Evolutionary conservation across 768 basidiomycete genomes (phyloP).

Genomic region (Strobilomyces dryophilus): DNA sequence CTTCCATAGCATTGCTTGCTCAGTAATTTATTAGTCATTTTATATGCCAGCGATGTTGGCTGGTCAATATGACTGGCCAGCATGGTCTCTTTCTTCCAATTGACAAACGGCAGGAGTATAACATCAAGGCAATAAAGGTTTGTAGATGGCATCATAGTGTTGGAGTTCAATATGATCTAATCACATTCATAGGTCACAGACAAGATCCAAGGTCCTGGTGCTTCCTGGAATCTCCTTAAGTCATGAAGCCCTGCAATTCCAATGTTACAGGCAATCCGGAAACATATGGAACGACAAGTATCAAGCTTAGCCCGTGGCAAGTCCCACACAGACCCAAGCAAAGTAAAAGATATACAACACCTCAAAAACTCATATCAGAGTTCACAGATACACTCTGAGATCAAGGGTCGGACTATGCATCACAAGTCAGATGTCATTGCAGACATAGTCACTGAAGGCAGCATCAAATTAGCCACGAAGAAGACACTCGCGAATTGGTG

Average conservation of each 20-base stretch:
- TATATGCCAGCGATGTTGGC: slow-evolving; percentile 13
- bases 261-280: neutral
- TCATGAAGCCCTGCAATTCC: neutral
- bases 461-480: too few species aligned
- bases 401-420: too few species aligned
- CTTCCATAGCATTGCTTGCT: too few species aligned
- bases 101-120: slow-evolving; percentile 34
- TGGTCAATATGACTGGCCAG: slow-evolving; percentile 28
- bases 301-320: neutral
- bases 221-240: neutral
- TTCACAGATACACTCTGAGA: too few species aligned
- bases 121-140: slow-evolving; percentile 35
- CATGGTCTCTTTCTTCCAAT: slow-evolving; percentile 21
- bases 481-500: too few species aligned
- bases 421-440: too few species aligned
- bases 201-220: neutral
- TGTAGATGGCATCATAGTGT: too few species aligned
- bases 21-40: neutral
- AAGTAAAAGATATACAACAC: neutral
- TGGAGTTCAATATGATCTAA: neutral
- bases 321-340: neutral
- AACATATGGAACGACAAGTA: neutral
- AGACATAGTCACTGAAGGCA: too few species aligned
- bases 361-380: neutral
- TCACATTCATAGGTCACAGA: neutral